These are phyloP conservation scores for Talaromyces sp. DNA, from an alignment of 2,329 filamentous ascomycete species.

Conservation along the genomic window DNA sequence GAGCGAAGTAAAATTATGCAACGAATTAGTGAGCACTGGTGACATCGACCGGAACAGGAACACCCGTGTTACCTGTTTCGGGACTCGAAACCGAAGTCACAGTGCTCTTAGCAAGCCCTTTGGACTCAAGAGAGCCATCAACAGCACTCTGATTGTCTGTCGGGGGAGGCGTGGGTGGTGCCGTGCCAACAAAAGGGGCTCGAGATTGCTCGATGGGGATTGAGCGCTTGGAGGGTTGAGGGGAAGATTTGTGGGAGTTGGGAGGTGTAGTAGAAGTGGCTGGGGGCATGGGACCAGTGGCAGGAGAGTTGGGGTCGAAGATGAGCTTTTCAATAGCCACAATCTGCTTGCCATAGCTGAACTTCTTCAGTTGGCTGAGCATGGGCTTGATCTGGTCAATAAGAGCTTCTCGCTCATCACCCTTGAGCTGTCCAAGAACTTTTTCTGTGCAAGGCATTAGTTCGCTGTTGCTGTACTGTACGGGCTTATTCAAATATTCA, in stretches of 20 bases:
- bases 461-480: conserved; percentile 25
- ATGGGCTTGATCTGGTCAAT: conserved; percentile 66
- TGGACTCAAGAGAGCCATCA: conserved; percentile 45
- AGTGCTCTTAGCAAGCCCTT: conserved; percentile 38
- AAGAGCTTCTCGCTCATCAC: conserved; percentile 61
- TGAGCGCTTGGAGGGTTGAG: conserved; percentile 37
- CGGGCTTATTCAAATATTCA: background rate
- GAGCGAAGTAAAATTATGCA: conserved; percentile 28
- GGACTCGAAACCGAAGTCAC: conserved; percentile 37
- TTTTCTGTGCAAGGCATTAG: conserved; percentile 64
- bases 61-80: conserved; percentile 30
- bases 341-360: conserved; percentile 67
- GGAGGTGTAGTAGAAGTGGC: conserved; percentile 42
- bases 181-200: conserved; percentile 55
- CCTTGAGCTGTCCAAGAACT: conserved; percentile 67
- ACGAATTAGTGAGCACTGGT: conserved; percentile 30
- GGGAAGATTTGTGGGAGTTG: conserved; percentile 44
- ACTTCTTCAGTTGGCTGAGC: conserved; percentile 64
- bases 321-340: conserved; percentile 64
- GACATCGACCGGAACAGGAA: conserved; percentile 31
- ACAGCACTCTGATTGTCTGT: conserved; percentile 68
- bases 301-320: conserved; percentile 33
- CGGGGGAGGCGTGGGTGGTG: conserved; percentile 68
- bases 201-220: conserved; percentile 44
- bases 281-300: conserved; percentile 29